Conservation (phyloP, 176 grass and related monocot genomes). For the Rhynchospora tenuis region DNA sequence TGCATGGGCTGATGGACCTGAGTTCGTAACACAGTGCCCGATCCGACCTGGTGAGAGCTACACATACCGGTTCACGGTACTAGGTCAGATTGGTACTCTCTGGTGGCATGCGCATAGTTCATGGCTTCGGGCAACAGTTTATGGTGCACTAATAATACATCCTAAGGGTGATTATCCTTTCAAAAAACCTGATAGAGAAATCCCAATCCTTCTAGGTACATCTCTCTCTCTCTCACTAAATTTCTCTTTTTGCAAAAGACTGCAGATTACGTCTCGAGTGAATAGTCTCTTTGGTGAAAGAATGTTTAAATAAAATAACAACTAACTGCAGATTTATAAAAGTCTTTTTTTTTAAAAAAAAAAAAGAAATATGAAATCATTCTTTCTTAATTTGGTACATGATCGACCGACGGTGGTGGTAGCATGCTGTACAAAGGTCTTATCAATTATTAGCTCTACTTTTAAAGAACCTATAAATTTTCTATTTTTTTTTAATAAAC, state of each 20-base stretch:
- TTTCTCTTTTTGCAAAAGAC: not conserved
- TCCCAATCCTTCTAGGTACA: constrained; percentile 75
- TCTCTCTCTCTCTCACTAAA: not conserved
- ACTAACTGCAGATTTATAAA: not conserved
- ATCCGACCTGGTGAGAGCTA: constrained; percentile 59
- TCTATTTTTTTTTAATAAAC: not conserved
- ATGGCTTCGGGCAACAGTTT: constrained; percentile 83
- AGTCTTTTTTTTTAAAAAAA: not conserved
- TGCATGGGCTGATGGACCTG: constrained; percentile 83
- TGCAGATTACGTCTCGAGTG: not conserved
- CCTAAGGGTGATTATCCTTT: constrained; percentile 59
- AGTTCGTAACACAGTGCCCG: constrained; percentile 95
- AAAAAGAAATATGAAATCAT: not conserved
- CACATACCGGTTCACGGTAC: constrained; percentile 74
- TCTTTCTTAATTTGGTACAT: not conserved
- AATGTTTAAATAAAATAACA: not conserved
- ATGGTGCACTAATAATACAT: constrained; percentile 69
- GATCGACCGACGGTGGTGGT: not conserved
- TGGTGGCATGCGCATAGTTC: constrained; percentile 98
- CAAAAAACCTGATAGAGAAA: constrained; percentile 29
- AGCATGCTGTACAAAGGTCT: not conserved
- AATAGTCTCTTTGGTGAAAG: not conserved
- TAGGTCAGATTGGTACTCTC: constrained; percentile 71
- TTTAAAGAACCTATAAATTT: not conserved
- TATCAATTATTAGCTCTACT: constrained; percentile 3